Percentiles rank a stretch among this genome's conserved stretches.
Evolutionary conservation across 495 filamentous ascomycete species (phyloP).

Genomic region (Hyaloscypha bicolor): DNA sequence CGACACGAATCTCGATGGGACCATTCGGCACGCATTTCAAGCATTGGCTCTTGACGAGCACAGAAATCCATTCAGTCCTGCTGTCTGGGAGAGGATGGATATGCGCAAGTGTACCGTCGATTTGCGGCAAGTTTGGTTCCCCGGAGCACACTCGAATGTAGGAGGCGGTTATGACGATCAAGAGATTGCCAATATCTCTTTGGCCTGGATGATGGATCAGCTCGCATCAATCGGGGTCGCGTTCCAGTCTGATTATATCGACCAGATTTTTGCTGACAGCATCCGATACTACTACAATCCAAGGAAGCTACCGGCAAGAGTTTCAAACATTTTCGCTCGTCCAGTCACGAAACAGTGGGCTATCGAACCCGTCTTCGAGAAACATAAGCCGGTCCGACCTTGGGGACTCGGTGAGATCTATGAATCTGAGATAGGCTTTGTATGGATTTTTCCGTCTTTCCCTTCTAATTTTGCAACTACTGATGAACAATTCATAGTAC

Average conservation of each 20-base stretch:
- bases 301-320: constrained; percentile 14
- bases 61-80: constrained; percentile 63
- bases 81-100: constrained; percentile 60
- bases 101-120: constrained; percentile 20
- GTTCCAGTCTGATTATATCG: constrained; percentile 53
- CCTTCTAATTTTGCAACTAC: not conserved
- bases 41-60: constrained; percentile 75
- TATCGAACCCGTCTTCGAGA: constrained; percentile 44
- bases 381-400: constrained; percentile 53
- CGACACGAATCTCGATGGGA: constrained; percentile 27
- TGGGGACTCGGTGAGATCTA: constrained; percentile 61
- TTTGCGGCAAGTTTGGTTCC: constrained; percentile 75
- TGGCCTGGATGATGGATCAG: constrained; percentile 78
- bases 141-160: constrained; percentile 65
- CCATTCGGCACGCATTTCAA: constrained; percentile 72
- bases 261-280: constrained; percentile 49
- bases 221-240: constrained; percentile 62
- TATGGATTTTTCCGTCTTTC: not conserved
- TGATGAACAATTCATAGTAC: constrained; percentile 34
- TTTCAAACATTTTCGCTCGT: constrained; percentile 22
- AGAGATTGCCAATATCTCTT: constrained; percentile 63
- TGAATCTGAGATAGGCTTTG: constrained; percentile 45
- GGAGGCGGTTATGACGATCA: constrained; percentile 56
- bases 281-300: constrained; percentile 45
- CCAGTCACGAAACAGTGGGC: constrained; percentile 44